Conservation (phyloP, 2,329 filamentous ascomycete species). For the Botryotinia globosa region DNA sequence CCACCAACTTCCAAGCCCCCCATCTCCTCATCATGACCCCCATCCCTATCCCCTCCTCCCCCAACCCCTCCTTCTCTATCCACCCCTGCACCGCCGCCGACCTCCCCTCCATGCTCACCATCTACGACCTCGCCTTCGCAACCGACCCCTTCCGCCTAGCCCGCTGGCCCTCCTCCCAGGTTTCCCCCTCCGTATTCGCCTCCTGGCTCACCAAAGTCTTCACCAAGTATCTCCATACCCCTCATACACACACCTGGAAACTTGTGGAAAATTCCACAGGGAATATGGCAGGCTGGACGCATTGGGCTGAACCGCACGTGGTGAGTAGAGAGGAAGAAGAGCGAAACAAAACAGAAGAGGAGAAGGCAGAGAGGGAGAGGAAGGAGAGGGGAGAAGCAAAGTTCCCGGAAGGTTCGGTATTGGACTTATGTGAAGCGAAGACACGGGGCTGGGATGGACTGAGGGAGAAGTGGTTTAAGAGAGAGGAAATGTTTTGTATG, state of each 20-base stretch:
- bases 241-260: constrained; percentile 38
- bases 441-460: constrained; percentile 35
- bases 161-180: constrained; percentile 23
- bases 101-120: constrained; percentile 33
- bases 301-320: constrained; percentile 24
- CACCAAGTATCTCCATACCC: constrained; percentile 34
- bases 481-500: constrained; percentile 40
- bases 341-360: neutral
- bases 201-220: constrained; percentile 39
- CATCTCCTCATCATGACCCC: neutral
- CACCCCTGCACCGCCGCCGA: constrained; percentile 34
- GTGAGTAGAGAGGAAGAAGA: constrained; percentile 9
- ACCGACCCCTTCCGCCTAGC: constrained; percentile 35
- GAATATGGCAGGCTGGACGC: constrained; percentile 38
- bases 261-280: constrained; percentile 35
- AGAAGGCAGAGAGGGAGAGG: neutral
- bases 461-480: constrained; percentile 37
- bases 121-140: constrained; percentile 38
- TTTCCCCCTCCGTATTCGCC: constrained; percentile 21
- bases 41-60: neutral
- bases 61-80: constrained; percentile 24
- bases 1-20: neutral
- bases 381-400: constrained; percentile 21
- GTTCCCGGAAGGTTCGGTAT: constrained; percentile 38
- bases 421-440: constrained; percentile 35